These are phyloP conservation scores for Penium margaritaceum DNA, from an alignment of 139 green algal species.

Conservation along the genomic window DNA sequence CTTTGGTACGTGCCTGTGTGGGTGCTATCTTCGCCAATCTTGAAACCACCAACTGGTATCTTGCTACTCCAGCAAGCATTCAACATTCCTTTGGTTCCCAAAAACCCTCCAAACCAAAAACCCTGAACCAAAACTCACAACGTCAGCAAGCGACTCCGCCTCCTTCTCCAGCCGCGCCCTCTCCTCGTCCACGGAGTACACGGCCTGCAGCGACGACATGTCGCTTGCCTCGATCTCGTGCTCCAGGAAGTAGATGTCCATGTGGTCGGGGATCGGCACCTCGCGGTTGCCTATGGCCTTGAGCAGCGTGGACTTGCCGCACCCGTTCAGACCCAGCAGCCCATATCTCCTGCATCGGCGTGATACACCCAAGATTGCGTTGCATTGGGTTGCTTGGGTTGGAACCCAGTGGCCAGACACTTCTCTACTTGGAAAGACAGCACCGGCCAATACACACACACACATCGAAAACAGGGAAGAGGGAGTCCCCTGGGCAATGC, in stretches of 20 bases:
- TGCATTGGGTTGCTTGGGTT: not conserved
- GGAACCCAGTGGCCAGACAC: not conserved
- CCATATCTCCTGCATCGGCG: conserved; percentile 42
- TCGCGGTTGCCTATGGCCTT: conserved; percentile 64
- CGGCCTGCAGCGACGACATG: conserved; percentile 66
- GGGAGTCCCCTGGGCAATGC: too few relatives aligned
- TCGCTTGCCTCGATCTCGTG: conserved; percentile 72
- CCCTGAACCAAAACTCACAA: too few relatives aligned
- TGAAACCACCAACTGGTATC: too few relatives aligned
- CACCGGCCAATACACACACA: not conserved
- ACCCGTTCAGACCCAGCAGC: conserved; percentile 52
- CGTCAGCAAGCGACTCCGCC: conserved; percentile 16
- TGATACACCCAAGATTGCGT: not conserved
- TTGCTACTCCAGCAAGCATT: too few relatives aligned
- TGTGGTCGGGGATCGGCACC: conserved; percentile 82
- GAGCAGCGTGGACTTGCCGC: conserved; percentile 53
- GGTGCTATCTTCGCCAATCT: too few relatives aligned
- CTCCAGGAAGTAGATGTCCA: conserved; percentile 86
- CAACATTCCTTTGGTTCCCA: too few relatives aligned
- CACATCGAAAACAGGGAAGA: not conserved
- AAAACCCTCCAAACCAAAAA: too few relatives aligned
- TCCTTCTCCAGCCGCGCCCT: conserved; percentile 30
- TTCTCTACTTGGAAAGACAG: not conserved
- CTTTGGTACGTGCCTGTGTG: too few relatives aligned
- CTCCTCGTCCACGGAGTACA: conserved; percentile 21